Evolutionary conservation across 768 basidiomycete genomes (phyloP), one percentile per base, ranked within the genome.

Genomic region (Boletus bicolor): DNA sequence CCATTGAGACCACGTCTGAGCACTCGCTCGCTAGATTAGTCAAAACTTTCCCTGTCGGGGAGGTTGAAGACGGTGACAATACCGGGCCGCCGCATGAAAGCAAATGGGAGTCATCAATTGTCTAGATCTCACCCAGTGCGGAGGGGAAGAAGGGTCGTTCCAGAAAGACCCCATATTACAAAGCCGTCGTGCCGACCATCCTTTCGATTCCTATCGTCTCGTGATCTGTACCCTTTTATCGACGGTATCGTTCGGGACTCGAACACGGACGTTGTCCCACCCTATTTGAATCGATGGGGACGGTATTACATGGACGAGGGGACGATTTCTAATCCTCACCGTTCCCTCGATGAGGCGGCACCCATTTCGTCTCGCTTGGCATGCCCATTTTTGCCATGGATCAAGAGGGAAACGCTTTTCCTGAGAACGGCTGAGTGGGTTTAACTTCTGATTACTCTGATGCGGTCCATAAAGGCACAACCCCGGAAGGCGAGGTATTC

Each of bases 361-460:
- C 49, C 38, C 55, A 19, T 48, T 37, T 35, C 5, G 44, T 53
- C 54, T 45, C 39, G 46, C 51, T 42, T 53, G 56, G 45, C 42
- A 43, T 24, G 28, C 30, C 46, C 39, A 30, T 34, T 21, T 44
- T 44, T 7, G 9, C 19, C 9, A 30, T 37, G 43, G 24, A 54
- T 51, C 38, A 59, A 45, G 44, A 53, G 38, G 60, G 43, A 14
- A 24, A 48, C 41, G 51, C 38, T 59, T 45, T 19, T 45, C 59
- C 57, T 61, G 65, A 54, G 65, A 58, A 63, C 21, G 43, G 32
- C 12, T 15, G 44, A 45, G 42, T 24, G 49, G 41, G 54, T 46
- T 32, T 30, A 38, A 30, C 46, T 39, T 28, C 30, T 28, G 51
- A 55, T 66, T 36, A 48, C 49, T 54, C 37, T 21, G 50, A 48